Percentiles rank a stretch among this genome's conserved stretches.
Evolutionary conservation across 2,329 filamentous ascomycete genomes (phyloP).

Genomic region (Cylindrodendrum hubeiense): DNA sequence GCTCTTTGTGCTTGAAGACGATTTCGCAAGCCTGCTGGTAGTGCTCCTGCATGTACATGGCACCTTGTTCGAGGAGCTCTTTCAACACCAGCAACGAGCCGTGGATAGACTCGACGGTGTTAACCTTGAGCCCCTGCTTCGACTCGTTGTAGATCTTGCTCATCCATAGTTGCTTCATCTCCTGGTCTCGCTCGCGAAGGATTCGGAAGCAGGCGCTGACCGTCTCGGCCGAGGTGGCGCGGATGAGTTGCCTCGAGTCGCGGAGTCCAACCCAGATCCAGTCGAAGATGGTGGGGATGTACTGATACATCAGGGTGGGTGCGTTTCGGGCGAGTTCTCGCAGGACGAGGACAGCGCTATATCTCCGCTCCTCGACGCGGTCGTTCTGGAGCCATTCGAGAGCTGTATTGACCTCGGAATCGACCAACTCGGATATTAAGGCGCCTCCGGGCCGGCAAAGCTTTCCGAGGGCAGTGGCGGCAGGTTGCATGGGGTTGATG

Average conservation of each 20-base stretch:
- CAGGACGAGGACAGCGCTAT: slow-evolving; percentile 91
- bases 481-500: slow-evolving; percentile 88
- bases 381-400: slow-evolving; percentile 98
- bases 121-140: slow-evolving; percentile 80
- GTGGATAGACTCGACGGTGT: slow-evolving; percentile 89
- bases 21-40: slow-evolving; percentile 95
- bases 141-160: slow-evolving; percentile 91
- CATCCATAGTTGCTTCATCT: slow-evolving; percentile 90
- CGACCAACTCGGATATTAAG: slow-evolving; percentile 93
- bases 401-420: slow-evolving; percentile 95
- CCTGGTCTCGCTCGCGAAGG: slow-evolving; percentile 90
- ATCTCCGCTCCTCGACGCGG: slow-evolving; percentile 90
- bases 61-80: slow-evolving; percentile 92
- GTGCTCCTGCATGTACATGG: slow-evolving; percentile 99
- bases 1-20: slow-evolving; percentile 91
- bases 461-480: slow-evolving; percentile 89
- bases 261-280: slow-evolving; percentile 95
- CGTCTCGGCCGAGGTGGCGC: slow-evolving; percentile 91
- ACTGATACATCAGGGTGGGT: slow-evolving; percentile 94
- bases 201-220: slow-evolving; percentile 97
- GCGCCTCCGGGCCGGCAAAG: slow-evolving; percentile 93
- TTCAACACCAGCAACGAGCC: slow-evolving; percentile 94
- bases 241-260: slow-evolving; percentile 90
- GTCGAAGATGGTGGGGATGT: slow-evolving; percentile 94
- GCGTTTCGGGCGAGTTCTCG: slow-evolving; percentile 93